Evolutionary conservation across 495 filamentous ascomycete species (phyloP).

Genomic region (Massariosphaeria phaeospora): DNA sequence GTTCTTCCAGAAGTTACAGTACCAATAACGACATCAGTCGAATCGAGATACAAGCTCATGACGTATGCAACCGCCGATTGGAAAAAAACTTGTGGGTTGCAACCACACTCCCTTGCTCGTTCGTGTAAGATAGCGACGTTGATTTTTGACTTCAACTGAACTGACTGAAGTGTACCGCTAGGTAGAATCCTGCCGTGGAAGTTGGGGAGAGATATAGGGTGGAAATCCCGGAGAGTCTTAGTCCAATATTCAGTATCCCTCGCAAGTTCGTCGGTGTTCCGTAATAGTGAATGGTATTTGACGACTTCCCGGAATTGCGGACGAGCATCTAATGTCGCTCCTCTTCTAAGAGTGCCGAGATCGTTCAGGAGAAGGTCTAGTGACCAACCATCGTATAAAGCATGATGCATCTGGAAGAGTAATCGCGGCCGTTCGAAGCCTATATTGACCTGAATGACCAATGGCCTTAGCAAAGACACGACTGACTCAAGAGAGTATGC

Average conservation of each 20-base stretch:
- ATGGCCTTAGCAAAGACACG: conserved; percentile 52
- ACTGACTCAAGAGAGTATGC: conserved; percentile 33
- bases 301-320: conserved; percentile 52
- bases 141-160: neutral
- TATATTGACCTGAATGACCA: conserved; percentile 50
- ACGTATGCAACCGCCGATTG: conserved; percentile 66
- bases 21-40: conserved; percentile 67
- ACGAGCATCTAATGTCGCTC: conserved; percentile 33
- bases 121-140: neutral
- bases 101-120: conserved; percentile 11
- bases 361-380: conserved; percentile 66
- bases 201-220: conserved; percentile 43
- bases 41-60: conserved; percentile 56
- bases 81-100: conserved; percentile 58
- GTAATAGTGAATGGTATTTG: conserved; percentile 34
- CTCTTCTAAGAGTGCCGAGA: conserved; percentile 46
- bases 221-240: conserved; percentile 46
- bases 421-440: conserved; percentile 39
- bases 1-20: conserved; percentile 71
- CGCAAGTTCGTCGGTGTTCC: conserved; percentile 33
- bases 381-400: conserved; percentile 81
- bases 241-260: conserved; percentile 52
- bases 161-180: neutral
- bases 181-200: conserved; percentile 37
- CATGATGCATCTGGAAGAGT: conserved; percentile 60